phyloP scores from a whole-genome alignment of 2,329 filamentous ascomycete species.

The Monilinia laxa region DNA sequence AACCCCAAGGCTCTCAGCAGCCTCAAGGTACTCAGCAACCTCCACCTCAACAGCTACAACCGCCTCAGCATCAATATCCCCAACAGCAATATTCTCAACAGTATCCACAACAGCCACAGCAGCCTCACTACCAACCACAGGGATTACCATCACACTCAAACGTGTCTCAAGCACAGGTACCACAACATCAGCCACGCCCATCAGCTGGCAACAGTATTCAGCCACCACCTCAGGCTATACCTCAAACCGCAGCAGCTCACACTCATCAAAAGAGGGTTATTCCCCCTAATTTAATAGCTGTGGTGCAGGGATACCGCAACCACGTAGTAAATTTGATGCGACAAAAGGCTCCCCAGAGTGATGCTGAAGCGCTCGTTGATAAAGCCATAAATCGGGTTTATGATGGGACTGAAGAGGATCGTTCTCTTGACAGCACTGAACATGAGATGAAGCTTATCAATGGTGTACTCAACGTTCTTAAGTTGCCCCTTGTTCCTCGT shows the following conservation, averaged over 20 bases:
- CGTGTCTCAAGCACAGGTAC: not conserved
- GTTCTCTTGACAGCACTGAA: constrained; percentile 29
- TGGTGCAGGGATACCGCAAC: constrained; percentile 35
- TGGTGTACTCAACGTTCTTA: constrained; percentile 23
- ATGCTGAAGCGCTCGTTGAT: constrained; percentile 38
- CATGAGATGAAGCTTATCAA: constrained; percentile 36
- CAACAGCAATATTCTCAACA: constrained; percentile 10
- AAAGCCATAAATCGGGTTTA: constrained; percentile 39
- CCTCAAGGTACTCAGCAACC: constrained; percentile 17
- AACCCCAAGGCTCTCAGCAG: constrained; percentile 13
- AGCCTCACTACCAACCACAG: constrained; percentile 22
- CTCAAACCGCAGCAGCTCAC: not conserved
- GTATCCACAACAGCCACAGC: constrained; percentile 22
- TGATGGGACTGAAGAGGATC: constrained; percentile 31
- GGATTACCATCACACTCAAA: constrained; percentile 19
- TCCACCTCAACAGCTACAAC: constrained; percentile 3
- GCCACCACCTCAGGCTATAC: constrained; percentile 3
- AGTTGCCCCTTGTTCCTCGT: constrained; percentile 15
- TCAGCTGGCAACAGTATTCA: constrained; percentile 18
- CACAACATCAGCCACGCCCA: not conserved
- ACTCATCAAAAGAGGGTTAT: not conserved
- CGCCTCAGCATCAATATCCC: constrained; percentile 20
- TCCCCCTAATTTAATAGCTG: not conserved
- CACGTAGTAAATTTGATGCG: constrained; percentile 29
- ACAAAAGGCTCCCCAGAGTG: constrained; percentile 25